Base-by-base conservation (phyloP, 2,329 filamentous ascomycete genomes). In the Canariomyces notabilis region DNA sequence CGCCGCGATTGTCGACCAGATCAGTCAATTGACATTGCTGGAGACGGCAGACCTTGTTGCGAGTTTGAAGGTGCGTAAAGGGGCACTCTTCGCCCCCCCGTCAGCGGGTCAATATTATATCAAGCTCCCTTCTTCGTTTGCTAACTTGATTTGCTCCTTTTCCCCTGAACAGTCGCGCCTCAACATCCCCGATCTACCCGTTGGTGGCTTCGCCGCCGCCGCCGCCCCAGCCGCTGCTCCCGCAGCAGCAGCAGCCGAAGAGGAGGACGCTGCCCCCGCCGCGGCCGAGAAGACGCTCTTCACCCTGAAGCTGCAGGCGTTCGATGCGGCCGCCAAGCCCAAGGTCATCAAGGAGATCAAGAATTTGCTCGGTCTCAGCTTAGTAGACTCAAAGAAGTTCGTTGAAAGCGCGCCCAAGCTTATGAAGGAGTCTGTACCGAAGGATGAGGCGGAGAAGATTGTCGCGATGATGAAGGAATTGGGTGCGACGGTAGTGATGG, bases 331-430 rank as follows among this genome's bases (percentile, higher is more conserved):
- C 41, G 75, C 91, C 56, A 99, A 99, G 78, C 89, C 94, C 62
- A 99, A 99, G 85, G 77, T 98, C 62, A 99, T 98, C 79, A 99
- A 99, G 81, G 93, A 99, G 76, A 80, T 99, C 75, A 99, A 99
- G 83, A 83, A 82, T 63, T 78, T 98, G 81, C 76, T 99, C 51
- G 93, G 93, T 35, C 73, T 98, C 65, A 94, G 87, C 67, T 79
- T 99, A 74, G 94, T 99, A 59, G 93, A 99, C 72, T 95, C 88
- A 74, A 99, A 99, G 85, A 99, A 99, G 77, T 99, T 99, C 64
- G 93, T 98, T 57, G 93, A 99, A 79, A 89, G 87, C 65, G 90
- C 87, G 59, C 93, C 93, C 55, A 99, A 99, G 85, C 75, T 88
- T 69, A 87, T 99, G 88, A 97, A 97, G 83, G 93, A 99, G 74